Evolutionary conservation across 1,284 basidiomycete species (phyloP).

Genomic region (Ganoderma multipileum): DNA sequence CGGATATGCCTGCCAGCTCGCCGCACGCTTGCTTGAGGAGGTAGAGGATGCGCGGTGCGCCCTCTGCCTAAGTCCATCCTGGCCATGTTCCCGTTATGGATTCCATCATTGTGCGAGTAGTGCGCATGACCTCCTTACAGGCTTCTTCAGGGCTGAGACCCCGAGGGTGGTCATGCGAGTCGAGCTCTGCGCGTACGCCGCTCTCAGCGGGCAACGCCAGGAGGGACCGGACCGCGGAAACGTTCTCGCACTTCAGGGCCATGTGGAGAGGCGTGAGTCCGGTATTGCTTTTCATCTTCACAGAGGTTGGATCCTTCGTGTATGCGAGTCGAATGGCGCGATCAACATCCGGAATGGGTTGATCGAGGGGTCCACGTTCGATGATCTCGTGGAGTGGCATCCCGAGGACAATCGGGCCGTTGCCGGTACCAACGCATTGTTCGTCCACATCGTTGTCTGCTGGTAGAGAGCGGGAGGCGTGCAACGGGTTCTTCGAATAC

Average conservation of each 20-base stretch:
- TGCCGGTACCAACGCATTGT: conserved; percentile 1
- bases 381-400: background rate
- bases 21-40: conserved; percentile 21
- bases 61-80: background rate
- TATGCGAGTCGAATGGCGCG: background rate
- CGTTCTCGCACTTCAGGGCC: background rate
- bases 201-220: conserved; percentile 9
- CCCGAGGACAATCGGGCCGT: background rate
- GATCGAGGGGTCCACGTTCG: background rate
- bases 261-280: background rate
- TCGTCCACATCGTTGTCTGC: conserved; percentile 14
- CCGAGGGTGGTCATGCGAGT: conserved; percentile 9
- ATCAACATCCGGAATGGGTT: background rate
- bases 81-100: background rate
- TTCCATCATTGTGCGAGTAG: background rate
- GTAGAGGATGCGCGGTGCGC: conserved; percentile 12
- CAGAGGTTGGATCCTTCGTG: background rate
- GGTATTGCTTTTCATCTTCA: background rate
- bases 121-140: background rate
- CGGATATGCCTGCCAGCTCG: conserved; percentile 8
- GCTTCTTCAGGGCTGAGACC: conserved; percentile 7
- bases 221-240: background rate
- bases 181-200: conserved; percentile 12
- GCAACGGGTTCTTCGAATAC: conserved; percentile 15
- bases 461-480: conserved; percentile 23